Evolutionary conservation across 768 basidiomycete genomes (phyloP).

Genomic region (Polyporus arcularius): DNA sequence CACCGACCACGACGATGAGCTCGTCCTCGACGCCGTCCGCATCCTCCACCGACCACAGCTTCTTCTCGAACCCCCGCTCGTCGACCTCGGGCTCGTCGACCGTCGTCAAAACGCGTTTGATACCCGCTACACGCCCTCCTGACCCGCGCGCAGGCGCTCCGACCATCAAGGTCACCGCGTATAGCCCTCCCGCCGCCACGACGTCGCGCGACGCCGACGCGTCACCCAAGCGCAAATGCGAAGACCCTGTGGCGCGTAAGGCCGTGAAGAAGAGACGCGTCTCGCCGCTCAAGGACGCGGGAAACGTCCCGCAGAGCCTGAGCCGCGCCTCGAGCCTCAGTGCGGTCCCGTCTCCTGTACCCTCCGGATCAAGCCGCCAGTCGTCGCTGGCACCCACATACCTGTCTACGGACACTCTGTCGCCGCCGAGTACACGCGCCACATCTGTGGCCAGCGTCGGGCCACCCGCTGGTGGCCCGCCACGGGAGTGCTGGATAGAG

Average conservation of each 20-base stretch:
- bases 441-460: constrained; percentile 49
- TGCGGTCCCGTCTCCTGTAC: constrained; percentile 10
- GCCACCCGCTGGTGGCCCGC: constrained; percentile 37
- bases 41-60: constrained; percentile 27
- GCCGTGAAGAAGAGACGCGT: constrained; percentile 29
- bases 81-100: constrained; percentile 22
- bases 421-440: constrained; percentile 70
- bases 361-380: constrained; percentile 11
- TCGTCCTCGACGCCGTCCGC: constrained; percentile 18
- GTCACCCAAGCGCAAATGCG: constrained; percentile 22
- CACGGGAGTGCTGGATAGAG: constrained; percentile 50
- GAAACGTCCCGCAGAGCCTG: constrained; percentile 12
- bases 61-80: constrained; percentile 34
- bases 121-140: constrained; percentile 20
- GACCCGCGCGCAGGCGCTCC: constrained; percentile 20
- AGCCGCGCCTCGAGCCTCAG: constrained; percentile 22
- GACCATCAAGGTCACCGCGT: constrained; percentile 22
- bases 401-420: constrained; percentile 40
- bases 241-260: background rate
- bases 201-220: constrained; percentile 14
- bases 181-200: constrained; percentile 22
- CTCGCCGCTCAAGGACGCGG: constrained; percentile 3
- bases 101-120: constrained; percentile 33
- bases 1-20: constrained; percentile 17
- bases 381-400: constrained; percentile 17